Conservation (phyloP, 148 eudicot genomes). For the Heliosperma pusillum region DNA sequence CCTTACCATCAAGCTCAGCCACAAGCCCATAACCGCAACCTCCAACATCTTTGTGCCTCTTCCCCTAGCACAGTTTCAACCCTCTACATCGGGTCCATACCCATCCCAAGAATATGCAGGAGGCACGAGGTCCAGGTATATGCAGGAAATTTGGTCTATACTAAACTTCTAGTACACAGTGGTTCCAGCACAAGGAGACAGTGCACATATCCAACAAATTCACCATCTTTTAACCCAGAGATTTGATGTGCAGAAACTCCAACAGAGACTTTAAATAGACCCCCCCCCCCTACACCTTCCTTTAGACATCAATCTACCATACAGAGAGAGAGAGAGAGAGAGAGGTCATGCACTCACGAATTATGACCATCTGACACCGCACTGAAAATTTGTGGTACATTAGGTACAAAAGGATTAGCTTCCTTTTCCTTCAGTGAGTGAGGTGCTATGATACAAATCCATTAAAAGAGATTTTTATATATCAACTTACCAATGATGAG, state of each 20-base stretch:
- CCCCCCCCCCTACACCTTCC: not conserved
- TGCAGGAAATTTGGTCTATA: too few species aligned
- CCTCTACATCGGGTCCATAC: not conserved
- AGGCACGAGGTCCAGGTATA: too few species aligned
- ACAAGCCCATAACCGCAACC: too few species aligned
- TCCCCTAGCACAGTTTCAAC: not conserved
- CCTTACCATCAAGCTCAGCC: too few species aligned
- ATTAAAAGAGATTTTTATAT: not conserved
- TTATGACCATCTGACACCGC: not conserved
- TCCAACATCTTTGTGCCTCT: too few species aligned
- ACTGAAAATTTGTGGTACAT: not conserved
- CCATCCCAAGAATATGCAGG: too few species aligned
- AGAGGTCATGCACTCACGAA: not conserved
- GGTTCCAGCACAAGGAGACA: too few species aligned
- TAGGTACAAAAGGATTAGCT: not conserved
- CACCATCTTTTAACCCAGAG: not conserved
- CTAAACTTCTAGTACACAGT: too few species aligned
- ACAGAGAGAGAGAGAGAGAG: too few species aligned
- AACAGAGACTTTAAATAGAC: not conserved
- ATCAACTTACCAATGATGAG: slow-evolving; percentile 69
- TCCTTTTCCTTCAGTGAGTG: not conserved
- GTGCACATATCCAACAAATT: not conserved
- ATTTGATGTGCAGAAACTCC: not conserved
- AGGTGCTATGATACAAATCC: not conserved
- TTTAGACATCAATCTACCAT: too few species aligned